Base-by-base conservation (phyloP, 2,329 filamentous ascomycete species). In the Alternaria sp. region DNA sequence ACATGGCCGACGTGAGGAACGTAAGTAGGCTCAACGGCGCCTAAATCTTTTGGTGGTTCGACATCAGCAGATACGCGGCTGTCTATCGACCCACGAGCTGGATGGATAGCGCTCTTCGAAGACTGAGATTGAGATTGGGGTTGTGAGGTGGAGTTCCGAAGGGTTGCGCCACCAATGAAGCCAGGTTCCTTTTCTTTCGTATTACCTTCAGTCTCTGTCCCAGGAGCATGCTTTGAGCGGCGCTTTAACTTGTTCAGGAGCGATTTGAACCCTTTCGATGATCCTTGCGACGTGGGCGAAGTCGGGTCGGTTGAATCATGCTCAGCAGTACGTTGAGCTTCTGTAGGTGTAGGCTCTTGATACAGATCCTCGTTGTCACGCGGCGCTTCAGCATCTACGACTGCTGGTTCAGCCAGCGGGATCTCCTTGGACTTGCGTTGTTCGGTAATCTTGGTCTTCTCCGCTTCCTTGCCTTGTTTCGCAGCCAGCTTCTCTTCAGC, bases 381-480 rank as follows among this genome's bases (percentile, higher is more conserved):
- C 11, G 44, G 18, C 38, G 62, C 27, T 3, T 40, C 30, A 18
- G 55, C 34, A 8, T 63, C 61, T 28, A 60, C 59, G 5, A 60
- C 51, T 22, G 51, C 52, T 7, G 64, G 49, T 20, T 63, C 64
- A 16, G 55, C 34, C 36, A 51, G 60, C 5, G 74, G 70, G 30
- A 71, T 67, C 44, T 81, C 78, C 54, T 76, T 79, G 2, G 81
- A 81, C 57, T 81, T 87, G 25, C 83, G 84, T 73, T 86, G 87
- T 56, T 87, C 83, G 2, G 81, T 81, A 65, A 82, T 85, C 44
- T 79, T 81, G 2, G 82, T 80, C 70, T 85, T 83, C 53, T 81
- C 82, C 3, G 79, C 71, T 40, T 79, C 77, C 57, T 78, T 80
- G 32, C 79, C 77, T 38, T 75, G 67, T 52, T 72, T 78, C 12